Conservation (phyloP, 2,329 filamentous ascomycete species). For the Neoarthrinium moseri region DNA sequence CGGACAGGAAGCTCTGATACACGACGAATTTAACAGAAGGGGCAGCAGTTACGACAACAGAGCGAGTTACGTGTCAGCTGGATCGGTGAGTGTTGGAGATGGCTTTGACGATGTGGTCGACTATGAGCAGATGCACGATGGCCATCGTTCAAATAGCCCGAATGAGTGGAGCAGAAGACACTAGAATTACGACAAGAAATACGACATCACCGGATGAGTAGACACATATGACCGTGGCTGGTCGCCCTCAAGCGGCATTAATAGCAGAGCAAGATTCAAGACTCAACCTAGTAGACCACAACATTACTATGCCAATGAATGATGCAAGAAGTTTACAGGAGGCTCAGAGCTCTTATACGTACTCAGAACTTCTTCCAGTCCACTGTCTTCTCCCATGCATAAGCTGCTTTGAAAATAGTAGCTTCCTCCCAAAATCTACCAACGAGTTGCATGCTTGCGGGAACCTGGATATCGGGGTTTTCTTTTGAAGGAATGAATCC, state of each 20-base stretch:
- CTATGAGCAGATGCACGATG: background rate
- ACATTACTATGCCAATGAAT: too few relatives aligned
- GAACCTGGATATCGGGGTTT: constrained; percentile 22
- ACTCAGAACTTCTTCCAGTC: too few relatives aligned
- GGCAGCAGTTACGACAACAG: background rate
- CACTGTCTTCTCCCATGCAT: constrained; percentile 26
- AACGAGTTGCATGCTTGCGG: constrained; percentile 26
- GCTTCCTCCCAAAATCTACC: constrained; percentile 24
- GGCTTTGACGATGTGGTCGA: constrained; percentile 2
- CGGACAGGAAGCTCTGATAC: background rate
- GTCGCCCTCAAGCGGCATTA: too few relatives aligned
- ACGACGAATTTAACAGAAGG: background rate
- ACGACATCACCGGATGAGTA: too few relatives aligned
- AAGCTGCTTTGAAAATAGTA: constrained; percentile 25
- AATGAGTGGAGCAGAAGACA: background rate
- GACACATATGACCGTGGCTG: too few relatives aligned
- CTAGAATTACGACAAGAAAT: too few relatives aligned
- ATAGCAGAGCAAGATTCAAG: too few relatives aligned
- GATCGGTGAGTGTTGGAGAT: too few relatives aligned
- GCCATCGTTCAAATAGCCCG: background rate
- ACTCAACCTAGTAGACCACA: too few relatives aligned
- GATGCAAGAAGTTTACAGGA: too few relatives aligned
- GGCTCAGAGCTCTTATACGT: too few relatives aligned
- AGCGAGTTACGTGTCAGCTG: constrained; percentile 1
- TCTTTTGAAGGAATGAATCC: constrained; percentile 24